A percentile compares a stretch with the other conserved stretches of the same genome.
These are phyloP conservation scores for Lipomyces lipofer DNA, from an alignment of 805 yeast genomes.

Conservation along the genomic window DNA sequence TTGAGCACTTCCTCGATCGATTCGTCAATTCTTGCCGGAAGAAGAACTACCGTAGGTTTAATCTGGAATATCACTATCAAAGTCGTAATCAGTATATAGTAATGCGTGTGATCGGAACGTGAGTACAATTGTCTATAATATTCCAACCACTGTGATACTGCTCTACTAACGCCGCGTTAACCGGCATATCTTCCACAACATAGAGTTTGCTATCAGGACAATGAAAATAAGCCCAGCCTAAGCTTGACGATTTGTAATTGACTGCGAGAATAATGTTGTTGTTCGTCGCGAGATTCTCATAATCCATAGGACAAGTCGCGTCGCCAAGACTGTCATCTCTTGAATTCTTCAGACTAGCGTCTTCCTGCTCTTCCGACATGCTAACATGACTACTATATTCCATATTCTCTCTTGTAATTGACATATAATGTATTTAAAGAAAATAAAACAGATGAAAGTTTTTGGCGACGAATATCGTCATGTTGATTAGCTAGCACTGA, in stretches of 20 bases:
- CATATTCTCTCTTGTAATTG: too few relatives aligned
- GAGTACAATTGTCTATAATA: constrained; percentile 16
- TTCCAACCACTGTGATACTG: constrained; percentile 21
- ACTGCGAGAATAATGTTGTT: constrained; percentile 15
- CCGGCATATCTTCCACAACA: constrained; percentile 22
- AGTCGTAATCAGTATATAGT: background rate
- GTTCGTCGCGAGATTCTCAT: too few relatives aligned
- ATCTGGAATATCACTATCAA: constrained; percentile 23
- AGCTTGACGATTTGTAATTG: constrained; percentile 13
- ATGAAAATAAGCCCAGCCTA: constrained; percentile 18
- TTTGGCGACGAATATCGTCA: too few relatives aligned
- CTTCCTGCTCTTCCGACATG: too few relatives aligned
- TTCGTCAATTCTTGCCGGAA: constrained; percentile 23
- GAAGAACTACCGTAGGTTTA: constrained; percentile 19
- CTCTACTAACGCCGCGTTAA: constrained; percentile 20
- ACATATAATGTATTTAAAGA: too few relatives aligned
- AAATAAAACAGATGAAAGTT: too few relatives aligned
- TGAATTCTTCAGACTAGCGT: too few relatives aligned
- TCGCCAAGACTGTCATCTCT: too few relatives aligned
- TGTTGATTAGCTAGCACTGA: too few relatives aligned
- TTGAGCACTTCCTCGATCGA: constrained; percentile 16
- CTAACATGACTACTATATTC: too few relatives aligned
- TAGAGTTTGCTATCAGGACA: constrained; percentile 15
- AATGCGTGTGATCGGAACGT: background rate
- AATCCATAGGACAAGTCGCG: too few relatives aligned